Base-by-base conservation (phyloP, 768 basidiomycete species). In the Fistulinella prunicolor region DNA sequence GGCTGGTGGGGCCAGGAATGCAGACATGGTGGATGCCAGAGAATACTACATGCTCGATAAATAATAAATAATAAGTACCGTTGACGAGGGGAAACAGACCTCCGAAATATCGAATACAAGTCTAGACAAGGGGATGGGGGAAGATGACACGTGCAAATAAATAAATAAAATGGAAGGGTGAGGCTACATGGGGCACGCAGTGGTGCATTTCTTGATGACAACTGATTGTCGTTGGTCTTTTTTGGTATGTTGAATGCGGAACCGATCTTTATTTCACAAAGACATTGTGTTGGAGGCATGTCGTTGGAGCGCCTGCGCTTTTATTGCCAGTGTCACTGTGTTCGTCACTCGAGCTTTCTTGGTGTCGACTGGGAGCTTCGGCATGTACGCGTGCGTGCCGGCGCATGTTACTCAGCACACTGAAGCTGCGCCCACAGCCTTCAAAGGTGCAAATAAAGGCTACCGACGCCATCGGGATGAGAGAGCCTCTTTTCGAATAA, bases 351-450 rank as follows among this genome's bases (percentile, higher is more conserved):
- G 70, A 71, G 19, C 62, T 56, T 42, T 76, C 77, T 46, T 67
- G 66, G 40, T 70, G 69, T 47, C 63, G 64, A 42, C 43, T 57
- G 3, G 47, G 45, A 37, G 50, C 50, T 32, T 69, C 73, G 22
- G 67, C 71, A 61, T 90, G 88, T 12, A 86, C 83, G 46, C 88
- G 82, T 50, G 87, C 82, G 65, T 91, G 89, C 48, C 89, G 76
- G 53, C 89, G 84, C 89, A 91, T 91, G 71, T 91, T 91, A 67
- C 86, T 89, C 61, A 89, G 80, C 42, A 90, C 89, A 60, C 86
- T 89, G 68, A 91, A 91, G 62, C 83, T 82, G 37, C 88, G 83
- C 7, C 85, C 84, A 68, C 89, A 91, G 49, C 79, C 79, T 54
- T 83, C 79, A 44, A 81, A 78, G 16, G 88, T 82, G 63, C 89